Conservation (phyloP, 2,329 filamentous ascomycete genomes). For the Pseudopyricularia javanii region DNA sequence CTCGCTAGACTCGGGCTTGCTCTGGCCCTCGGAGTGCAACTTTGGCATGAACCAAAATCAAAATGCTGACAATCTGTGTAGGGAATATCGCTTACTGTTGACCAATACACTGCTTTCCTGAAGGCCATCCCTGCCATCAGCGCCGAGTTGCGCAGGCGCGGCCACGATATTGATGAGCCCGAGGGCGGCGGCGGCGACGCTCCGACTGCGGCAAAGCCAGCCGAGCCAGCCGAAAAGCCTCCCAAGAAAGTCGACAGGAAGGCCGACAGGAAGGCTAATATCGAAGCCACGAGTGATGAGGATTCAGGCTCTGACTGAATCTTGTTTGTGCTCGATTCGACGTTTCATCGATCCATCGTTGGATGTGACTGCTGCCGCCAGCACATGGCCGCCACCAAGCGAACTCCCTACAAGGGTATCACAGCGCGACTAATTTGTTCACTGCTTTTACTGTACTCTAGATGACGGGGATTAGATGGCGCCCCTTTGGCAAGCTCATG, state of each 20-base stretch:
- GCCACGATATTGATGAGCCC: constrained; percentile 26
- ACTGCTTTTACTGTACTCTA: too few species aligned
- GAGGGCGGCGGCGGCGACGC: constrained; percentile 19
- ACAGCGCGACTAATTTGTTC: too few species aligned
- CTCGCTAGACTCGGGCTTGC: background rate
- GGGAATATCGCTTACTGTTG: constrained; percentile 54
- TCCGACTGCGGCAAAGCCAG: constrained; percentile 8
- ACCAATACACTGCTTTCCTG: constrained; percentile 48
- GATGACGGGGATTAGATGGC: too few species aligned
- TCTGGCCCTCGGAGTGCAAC: background rate
- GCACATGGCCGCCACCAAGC: too few species aligned
- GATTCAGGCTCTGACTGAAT: constrained; percentile 25
- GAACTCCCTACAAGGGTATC: too few species aligned
- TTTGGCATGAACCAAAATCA: background rate
- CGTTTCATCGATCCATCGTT: background rate
- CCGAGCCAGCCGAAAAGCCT: too few species aligned
- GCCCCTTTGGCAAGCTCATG: too few species aligned
- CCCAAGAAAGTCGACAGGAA: constrained; percentile 17
- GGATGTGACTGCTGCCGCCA: too few species aligned
- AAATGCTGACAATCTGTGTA: constrained; percentile 15
- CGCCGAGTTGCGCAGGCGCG: constrained; percentile 35
- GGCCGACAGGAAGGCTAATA: constrained; percentile 41
- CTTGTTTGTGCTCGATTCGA: background rate
- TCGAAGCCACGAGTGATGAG: constrained; percentile 52
- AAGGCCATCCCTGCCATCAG: constrained; percentile 47